phyloP scores from a whole-genome alignment of 495 filamentous ascomycete genomes.

The Neurospora sp. region DNA sequence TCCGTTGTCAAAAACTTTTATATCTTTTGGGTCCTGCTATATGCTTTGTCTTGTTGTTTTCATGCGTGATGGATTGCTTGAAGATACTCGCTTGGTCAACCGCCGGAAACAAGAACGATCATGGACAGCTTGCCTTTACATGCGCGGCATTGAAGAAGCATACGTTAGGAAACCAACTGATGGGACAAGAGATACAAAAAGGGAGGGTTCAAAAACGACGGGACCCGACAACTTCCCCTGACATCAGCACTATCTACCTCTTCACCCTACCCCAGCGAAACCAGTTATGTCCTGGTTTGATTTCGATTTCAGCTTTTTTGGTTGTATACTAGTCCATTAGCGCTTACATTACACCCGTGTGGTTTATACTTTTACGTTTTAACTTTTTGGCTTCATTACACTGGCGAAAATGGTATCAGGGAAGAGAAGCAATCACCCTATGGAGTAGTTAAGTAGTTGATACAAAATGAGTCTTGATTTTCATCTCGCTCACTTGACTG shows the following conservation, averaged over 20 bases:
- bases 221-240: not conserved
- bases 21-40: not conserved
- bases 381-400: not conserved
- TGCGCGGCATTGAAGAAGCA: not conserved
- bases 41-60: not conserved
- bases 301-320: not conserved
- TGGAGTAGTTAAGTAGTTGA: not conserved
- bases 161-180: not conserved
- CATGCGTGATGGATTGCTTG: not conserved
- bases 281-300: not conserved
- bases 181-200: not conserved
- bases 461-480: not conserved
- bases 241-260: not conserved
- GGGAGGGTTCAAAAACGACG: not conserved
- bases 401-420: not conserved
- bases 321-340: not conserved
- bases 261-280: not conserved
- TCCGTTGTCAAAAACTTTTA: not conserved
- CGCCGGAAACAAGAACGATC: not conserved
- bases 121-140: not conserved
- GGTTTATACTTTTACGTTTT: not conserved
- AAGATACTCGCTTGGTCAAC: not conserved
- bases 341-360: not conserved
- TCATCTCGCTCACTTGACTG: not conserved
- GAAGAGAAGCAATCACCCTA: not conserved